Conservation (phyloP, 169 alveolate species). For the Fabrea salina region DNA sequence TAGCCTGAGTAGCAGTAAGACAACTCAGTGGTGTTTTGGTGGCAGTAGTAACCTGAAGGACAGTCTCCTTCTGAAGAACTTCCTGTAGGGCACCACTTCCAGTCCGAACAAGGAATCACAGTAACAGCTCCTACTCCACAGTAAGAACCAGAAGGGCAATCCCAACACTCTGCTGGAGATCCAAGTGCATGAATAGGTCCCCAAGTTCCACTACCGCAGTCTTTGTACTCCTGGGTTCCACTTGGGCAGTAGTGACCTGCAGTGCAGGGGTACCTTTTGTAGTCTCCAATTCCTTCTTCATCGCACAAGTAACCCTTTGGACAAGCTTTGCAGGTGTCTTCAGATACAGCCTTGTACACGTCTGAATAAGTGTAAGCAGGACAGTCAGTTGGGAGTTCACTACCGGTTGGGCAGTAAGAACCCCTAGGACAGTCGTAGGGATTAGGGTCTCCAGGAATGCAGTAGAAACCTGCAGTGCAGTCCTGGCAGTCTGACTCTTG, state of each 20-base stretch:
- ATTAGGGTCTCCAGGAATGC: constrained; percentile 46
- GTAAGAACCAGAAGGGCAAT: constrained; percentile 58
- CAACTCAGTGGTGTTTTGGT: constrained; percentile 28
- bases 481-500: constrained; percentile 31
- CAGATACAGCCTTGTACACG: constrained; percentile 38
- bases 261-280: constrained; percentile 50
- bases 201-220: constrained; percentile 52
- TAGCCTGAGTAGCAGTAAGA: constrained; percentile 21
- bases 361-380: constrained; percentile 46
- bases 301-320: not conserved
- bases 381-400: constrained; percentile 46
- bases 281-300: not conserved
- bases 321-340: constrained; percentile 31
- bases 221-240: constrained; percentile 26
- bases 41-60: constrained; percentile 51
- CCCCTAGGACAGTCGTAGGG: constrained; percentile 67
- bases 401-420: constrained; percentile 65
- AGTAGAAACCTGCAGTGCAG: constrained; percentile 58
- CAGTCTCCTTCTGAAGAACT: constrained; percentile 35
- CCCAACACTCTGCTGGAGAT: not conserved
- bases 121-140: constrained; percentile 44
- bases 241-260: constrained; percentile 60
- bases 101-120: constrained; percentile 25
- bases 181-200: not conserved
- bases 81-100: constrained; percentile 32